Conservation (phyloP, 2,329 filamentous ascomycete genomes). For the Sclerotinia subarctica region DNA sequence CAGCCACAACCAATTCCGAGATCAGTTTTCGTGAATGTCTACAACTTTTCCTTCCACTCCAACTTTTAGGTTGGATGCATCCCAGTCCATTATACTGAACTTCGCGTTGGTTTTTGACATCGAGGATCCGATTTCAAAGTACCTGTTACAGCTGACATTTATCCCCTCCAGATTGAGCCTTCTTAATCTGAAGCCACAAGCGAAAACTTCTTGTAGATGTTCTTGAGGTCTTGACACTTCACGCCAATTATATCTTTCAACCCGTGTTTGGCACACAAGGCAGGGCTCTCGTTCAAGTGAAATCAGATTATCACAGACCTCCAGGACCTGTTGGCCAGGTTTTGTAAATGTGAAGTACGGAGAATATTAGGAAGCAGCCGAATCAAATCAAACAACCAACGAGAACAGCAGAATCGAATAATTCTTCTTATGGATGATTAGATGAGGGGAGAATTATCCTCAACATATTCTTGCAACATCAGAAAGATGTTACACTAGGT, state of each 20-base stretch:
- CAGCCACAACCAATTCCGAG: slow-evolving; percentile 3
- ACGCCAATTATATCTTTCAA: neutral
- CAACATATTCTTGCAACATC: neutral
- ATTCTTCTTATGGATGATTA: neutral
- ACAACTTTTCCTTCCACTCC: too few relatives aligned
- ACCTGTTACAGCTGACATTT: neutral
- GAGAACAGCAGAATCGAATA: slow-evolving; percentile 2
- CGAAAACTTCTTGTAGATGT: neutral
- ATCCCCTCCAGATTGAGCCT: neutral
- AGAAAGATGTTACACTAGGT: neutral
- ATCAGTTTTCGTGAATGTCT: neutral
- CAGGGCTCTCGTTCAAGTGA: neutral
- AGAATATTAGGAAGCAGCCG: neutral
- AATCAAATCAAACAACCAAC: slow-evolving; percentile 9
- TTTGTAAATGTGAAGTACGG: neutral
- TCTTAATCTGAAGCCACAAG: neutral
- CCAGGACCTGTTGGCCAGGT: neutral
- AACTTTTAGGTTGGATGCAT: neutral
- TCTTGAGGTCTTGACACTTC: neutral
- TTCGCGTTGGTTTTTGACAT: neutral
- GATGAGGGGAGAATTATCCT: neutral
- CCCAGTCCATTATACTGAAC: neutral
- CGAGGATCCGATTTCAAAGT: neutral
- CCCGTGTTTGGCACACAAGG: neutral
- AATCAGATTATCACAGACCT: neutral